Percentiles rank a stretch among this genome's conserved stretches.
Conservation (phyloP, 2,329 filamentous ascomycete genomes). For the Epichloe coenophiala region DNA sequence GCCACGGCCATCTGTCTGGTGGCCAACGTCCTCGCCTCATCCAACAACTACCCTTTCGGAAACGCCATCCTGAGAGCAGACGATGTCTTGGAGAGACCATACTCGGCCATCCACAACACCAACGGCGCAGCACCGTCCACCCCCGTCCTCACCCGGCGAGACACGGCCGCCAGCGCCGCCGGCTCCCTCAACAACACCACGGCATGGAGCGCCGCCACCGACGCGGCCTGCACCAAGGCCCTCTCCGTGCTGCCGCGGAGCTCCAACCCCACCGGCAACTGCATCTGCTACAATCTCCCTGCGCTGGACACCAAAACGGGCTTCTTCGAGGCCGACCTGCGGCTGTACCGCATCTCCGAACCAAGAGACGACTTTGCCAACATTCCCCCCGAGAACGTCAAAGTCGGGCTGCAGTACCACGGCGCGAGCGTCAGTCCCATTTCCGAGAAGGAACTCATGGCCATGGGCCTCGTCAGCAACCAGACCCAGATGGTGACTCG, state of each 20-base stretch:
- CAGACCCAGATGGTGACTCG: constrained; percentile 5
- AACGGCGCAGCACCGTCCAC: neutral
- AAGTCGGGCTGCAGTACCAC: constrained; percentile 39
- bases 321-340: constrained; percentile 62
- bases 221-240: constrained; percentile 43
- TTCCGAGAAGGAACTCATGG: constrained; percentile 12
- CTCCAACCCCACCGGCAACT: constrained; percentile 62
- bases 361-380: constrained; percentile 40
- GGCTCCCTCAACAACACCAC: constrained; percentile 38
- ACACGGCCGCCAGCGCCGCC: constrained; percentile 5
- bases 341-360: constrained; percentile 56
- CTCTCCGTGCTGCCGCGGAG: constrained; percentile 42
- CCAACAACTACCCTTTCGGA: neutral
- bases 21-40: neutral
- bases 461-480: constrained; percentile 12
- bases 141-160: neutral
- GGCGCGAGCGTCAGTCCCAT: constrained; percentile 30
- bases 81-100: constrained; percentile 4
- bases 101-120: neutral
- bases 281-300: constrained; percentile 69
- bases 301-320: constrained; percentile 54
- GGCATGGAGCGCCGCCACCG: constrained; percentile 42
- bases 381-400: constrained; percentile 36
- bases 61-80: constrained; percentile 1
- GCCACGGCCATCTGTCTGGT: constrained; percentile 1